These are phyloP conservation scores for Pseudogymnoascus sp. DNA, from an alignment of 2,329 filamentous ascomycete species.

Conservation along the genomic window DNA sequence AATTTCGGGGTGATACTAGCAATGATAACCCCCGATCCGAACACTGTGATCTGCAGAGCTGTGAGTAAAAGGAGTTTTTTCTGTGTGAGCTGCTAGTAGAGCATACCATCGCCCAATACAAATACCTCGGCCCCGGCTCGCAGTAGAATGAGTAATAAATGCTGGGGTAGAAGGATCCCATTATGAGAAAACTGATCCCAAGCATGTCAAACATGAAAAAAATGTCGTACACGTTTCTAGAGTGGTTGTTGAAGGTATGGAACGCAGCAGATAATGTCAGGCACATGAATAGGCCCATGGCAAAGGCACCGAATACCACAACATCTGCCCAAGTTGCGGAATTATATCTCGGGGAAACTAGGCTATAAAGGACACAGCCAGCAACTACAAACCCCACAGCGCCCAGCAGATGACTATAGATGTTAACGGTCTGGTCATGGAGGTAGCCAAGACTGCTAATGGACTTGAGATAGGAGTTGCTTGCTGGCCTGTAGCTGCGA, in stretches of 20 bases:
- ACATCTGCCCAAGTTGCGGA: neutral
- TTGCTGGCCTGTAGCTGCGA: neutral
- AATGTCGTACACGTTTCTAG: neutral
- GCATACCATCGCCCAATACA: constrained; percentile 1
- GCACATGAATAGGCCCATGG: neutral
- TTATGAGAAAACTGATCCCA: neutral
- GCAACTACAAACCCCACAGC: neutral
- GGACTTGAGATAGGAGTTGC: neutral
- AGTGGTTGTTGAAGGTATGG: neutral
- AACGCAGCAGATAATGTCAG: neutral
- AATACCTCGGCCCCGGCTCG: constrained; percentile 3
- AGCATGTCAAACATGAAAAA: neutral
- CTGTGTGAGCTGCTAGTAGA: neutral
- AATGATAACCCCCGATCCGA: neutral
- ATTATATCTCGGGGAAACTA: neutral
- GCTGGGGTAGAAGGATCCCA: constrained; percentile 1
- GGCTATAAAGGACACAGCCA: neutral
- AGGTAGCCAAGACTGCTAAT: neutral
- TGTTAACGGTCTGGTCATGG: constrained; percentile 3
- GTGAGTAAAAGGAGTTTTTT: neutral
- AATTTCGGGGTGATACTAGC: constrained; percentile 3
- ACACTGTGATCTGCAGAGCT: constrained; percentile 2
- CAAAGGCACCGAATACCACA: neutral
- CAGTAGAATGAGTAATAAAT: constrained; percentile 1
- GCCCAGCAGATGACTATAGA: neutral